Percentiles rank a stretch among this genome's conserved stretches.
Evolutionary conservation across 2,329 filamentous ascomycete genomes (phyloP).

Genomic region (Podosphaera fusca): DNA sequence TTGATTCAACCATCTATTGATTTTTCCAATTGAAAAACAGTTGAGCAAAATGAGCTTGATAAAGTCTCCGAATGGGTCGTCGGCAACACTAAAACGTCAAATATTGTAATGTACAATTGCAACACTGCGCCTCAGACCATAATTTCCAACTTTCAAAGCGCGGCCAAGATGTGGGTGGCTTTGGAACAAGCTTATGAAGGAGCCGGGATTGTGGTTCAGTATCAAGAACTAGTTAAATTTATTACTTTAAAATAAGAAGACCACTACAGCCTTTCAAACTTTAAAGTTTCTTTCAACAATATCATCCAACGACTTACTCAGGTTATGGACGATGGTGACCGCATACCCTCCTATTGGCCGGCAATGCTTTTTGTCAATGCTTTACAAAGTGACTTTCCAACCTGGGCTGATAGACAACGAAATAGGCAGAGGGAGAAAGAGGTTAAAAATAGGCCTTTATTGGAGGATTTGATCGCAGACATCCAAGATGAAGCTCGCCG

Average conservation of each 20-base stretch:
- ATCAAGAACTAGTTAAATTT: background rate
- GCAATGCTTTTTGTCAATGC: conserved; percentile 1
- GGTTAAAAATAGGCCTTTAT: background rate
- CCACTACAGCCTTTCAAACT: background rate
- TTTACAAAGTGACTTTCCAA: background rate
- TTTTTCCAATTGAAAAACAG: background rate
- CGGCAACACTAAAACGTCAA: background rate
- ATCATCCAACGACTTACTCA: background rate
- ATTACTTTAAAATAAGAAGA: background rate
- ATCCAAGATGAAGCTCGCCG: background rate
- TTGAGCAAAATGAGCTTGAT: background rate
- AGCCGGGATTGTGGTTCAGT: background rate
- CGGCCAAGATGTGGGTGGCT: background rate
- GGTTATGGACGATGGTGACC: background rate
- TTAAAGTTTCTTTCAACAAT: background rate
- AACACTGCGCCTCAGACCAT: background rate
- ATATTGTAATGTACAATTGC: background rate
- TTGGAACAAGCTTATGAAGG: conserved; percentile 1
- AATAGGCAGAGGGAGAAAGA: background rate
- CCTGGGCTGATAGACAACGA: background rate
- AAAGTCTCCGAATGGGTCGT: background rate
- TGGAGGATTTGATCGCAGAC: background rate
- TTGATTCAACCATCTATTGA: background rate
- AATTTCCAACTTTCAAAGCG: background rate
- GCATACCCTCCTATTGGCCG: background rate